Evolutionary conservation across 805 yeast genomes (phyloP), one percentile per base, ranked within the genome.

Genomic region (Starmerella apicola): DNA sequence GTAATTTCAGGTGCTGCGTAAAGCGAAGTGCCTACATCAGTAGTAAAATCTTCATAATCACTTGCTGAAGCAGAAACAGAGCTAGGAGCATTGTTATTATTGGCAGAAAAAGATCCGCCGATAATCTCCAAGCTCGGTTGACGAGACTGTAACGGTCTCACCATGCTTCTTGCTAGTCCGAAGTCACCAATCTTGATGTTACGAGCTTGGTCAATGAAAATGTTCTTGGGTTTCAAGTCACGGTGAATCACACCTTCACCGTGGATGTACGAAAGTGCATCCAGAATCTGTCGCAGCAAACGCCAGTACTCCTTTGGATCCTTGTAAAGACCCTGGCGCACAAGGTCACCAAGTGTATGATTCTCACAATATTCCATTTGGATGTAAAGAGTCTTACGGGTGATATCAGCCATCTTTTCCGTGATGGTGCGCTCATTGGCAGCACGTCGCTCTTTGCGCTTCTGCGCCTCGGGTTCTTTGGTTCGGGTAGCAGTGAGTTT

Each of bases 331-430:
- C 84, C 85, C 42, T 78, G 82, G 30, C 74, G 71, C 34, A 91
- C 88, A 45, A 91, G 63, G 60, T 91, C 95, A 37, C 72, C 71
- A 22, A 91, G 61, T 0, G 99, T 88, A 42, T 82, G 83, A 55
- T 88, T 91, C 54, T 91, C 98, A 61, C 99, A 91, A 53, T 91
- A 91, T 58, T 91, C 98, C 99, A 91, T 91, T 56, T 91, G 99
- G 50, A 91, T 91, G 57, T 82, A 91, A 23, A 91, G 61, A 0
- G 94, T 84, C 38, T 86, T 80, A 15, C 32, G 37, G 8, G 43
- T 32, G 21, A 37, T 25, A 10, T 26, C 22, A 1, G 46, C 21
- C 23, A 45, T n/a, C 26, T 39, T 22, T 2, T 18, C 8, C 19
- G 36, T 21, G 8, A 45, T 13, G 2, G 28, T 9, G 23, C 21